A percentile compares a stretch with the other conserved stretches of the same genome.
These are phyloP conservation scores for Trametes sanguinea DNA, from an alignment of 768 basidiomycete genomes.

Conservation along the genomic window DNA sequence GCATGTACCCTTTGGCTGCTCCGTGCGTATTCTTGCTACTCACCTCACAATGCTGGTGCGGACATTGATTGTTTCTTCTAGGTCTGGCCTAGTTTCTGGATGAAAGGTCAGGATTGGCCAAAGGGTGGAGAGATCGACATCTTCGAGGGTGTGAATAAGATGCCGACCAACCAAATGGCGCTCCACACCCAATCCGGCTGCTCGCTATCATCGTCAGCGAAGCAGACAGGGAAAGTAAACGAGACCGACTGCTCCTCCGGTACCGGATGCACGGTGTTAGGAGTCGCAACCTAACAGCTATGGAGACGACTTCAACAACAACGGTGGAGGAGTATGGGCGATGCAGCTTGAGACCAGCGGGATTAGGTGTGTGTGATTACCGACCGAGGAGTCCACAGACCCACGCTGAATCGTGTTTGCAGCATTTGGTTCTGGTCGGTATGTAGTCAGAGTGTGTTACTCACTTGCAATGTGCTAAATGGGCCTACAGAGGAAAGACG, in stretches of 20 bases:
- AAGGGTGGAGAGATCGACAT: conserved; percentile 42
- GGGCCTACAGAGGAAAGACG: conserved; percentile 35
- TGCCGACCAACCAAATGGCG: conserved; percentile 54
- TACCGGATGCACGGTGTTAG: conserved; percentile 22
- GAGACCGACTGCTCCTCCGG: conserved; percentile 35
- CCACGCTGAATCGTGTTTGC: not conserved
- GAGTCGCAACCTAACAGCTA: conserved; percentile 41
- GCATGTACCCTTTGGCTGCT: conserved; percentile 59
- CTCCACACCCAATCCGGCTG: conserved; percentile 49
- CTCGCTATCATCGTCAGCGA: conserved; percentile 30
- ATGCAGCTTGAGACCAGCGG: conserved; percentile 65
- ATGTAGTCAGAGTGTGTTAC: conserved; percentile 6
- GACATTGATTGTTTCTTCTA: not conserved
- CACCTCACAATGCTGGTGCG: no score
- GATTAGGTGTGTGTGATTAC: conserved; percentile 39
- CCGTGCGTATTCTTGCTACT: conserved; percentile 34
- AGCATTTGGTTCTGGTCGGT: conserved; percentile 57
- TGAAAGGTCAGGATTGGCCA: conserved; percentile 39
- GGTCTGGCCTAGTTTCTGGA: conserved; percentile 34
- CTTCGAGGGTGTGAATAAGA: conserved; percentile 56
- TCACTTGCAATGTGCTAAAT: not conserved
- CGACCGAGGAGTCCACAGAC: no score
- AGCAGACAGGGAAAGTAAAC: conserved; percentile 35
- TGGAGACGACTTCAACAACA: conserved; percentile 42
- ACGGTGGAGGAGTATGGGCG: conserved; percentile 65